These are phyloP conservation scores for Candida yuanshanica DNA, from an alignment of 805 yeast species.

Conservation along the genomic window DNA sequence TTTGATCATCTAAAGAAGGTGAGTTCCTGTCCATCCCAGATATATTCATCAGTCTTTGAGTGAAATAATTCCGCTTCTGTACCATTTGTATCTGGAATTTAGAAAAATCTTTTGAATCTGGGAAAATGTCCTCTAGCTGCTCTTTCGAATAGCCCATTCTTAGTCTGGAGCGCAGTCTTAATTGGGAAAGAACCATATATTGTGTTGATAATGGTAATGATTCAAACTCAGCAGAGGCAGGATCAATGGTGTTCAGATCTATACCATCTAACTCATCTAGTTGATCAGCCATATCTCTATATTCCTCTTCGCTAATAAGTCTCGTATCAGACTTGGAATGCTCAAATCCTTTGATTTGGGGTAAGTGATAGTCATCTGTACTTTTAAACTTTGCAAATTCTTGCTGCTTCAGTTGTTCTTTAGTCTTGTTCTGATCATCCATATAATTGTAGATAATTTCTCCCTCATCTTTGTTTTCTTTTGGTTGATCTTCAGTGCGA, in stretches of 20 bases:
- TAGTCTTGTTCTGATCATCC: slow-evolving; percentile 26
- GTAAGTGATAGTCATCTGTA: slow-evolving; percentile 84
- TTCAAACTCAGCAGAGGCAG: slow-evolving; percentile 71
- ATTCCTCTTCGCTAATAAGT: slow-evolving; percentile 67
- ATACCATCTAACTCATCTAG: slow-evolving; percentile 62
- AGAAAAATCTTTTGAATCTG: slow-evolving; percentile 84
- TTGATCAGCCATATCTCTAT: slow-evolving; percentile 51
- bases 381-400: slow-evolving; percentile 32
- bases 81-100: slow-evolving; percentile 91
- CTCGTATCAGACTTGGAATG: slow-evolving; percentile 60
- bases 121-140: slow-evolving; percentile 78
- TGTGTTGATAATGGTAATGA: slow-evolving; percentile 79
- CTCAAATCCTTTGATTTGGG: slow-evolving; percentile 53
- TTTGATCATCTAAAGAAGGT: too few relatives aligned
- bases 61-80: slow-evolving; percentile 81
- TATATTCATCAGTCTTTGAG: slow-evolving; percentile 79
- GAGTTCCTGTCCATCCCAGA: slow-evolving; percentile 64
- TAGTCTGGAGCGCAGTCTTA: slow-evolving; percentile 77
- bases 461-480: slow-evolving; percentile 12
- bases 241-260: slow-evolving; percentile 72
- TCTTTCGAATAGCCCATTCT: slow-evolving; percentile 93
- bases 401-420: slow-evolving; percentile 4
- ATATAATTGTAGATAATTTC: slow-evolving; percentile 29
- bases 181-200: slow-evolving; percentile 78
- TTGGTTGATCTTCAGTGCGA: slow-evolving; percentile 9